phyloP scores from a whole-genome alignment of 1,284 basidiomycete genomes.

The Fomitopsis palustris region DNA sequence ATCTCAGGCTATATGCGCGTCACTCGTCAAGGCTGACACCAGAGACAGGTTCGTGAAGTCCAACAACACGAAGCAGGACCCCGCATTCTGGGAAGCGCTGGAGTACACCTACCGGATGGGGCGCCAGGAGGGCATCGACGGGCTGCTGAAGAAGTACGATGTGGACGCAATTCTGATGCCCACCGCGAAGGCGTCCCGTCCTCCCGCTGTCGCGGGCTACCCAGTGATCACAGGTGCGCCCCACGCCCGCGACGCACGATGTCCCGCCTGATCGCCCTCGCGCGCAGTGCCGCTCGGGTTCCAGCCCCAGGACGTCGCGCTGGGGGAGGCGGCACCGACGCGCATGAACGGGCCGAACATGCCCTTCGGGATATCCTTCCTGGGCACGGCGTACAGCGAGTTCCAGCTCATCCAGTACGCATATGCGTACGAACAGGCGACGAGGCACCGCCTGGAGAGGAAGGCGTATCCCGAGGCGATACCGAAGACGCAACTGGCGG shows the following conservation, averaged over 20 bases:
- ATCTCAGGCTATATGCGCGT: neutral
- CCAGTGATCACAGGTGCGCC: conserved; percentile 36
- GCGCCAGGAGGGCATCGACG: conserved; percentile 42
- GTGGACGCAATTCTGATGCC: conserved; percentile 45
- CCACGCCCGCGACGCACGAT: neutral
- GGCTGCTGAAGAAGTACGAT: conserved; percentile 34
- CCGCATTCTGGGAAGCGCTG: conserved; percentile 35
- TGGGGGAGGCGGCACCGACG: conserved; percentile 30
- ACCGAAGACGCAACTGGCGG: conserved; percentile 46
- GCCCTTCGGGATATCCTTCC: conserved; percentile 49
- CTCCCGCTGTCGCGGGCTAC: conserved; percentile 40
- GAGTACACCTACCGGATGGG: conserved; percentile 35
- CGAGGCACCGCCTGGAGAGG: conserved; percentile 30
- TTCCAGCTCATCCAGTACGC: conserved; percentile 44
- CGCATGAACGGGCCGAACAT: conserved; percentile 36
- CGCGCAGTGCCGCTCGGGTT: conserved; percentile 46
- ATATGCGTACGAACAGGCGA: conserved; percentile 55
- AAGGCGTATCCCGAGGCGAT: conserved; percentile 43
- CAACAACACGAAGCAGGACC: conserved; percentile 31
- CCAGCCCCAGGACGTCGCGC: conserved; percentile 31
- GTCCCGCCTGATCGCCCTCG: neutral
- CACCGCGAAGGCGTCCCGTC: conserved; percentile 26
- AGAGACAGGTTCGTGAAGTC: conserved; percentile 33
- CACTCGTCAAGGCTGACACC: neutral
- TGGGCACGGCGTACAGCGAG: conserved; percentile 50